Base-by-base conservation (phyloP, 805 yeast genomes). In the Candida maesae region DNA sequence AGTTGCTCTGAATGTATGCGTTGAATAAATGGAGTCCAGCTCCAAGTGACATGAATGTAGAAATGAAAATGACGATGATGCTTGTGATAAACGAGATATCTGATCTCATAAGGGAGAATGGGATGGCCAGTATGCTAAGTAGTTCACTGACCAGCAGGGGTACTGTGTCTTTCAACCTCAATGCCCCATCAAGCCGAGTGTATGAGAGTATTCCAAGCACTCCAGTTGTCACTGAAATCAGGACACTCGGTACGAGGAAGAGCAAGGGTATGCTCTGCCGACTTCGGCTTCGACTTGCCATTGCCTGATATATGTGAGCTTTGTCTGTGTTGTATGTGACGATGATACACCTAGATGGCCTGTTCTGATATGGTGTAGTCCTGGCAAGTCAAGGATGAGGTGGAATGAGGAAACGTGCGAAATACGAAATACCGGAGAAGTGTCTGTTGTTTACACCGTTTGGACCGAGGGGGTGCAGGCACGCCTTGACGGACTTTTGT, bases 11-110 rank as follows among this genome's bases (percentile, higher is more conserved):
- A 29, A 37, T 7, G 24, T 30, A 29, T 13, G 39, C 13, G 33
- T 39, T 39, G 33, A 53, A 23, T 11, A 41, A 37, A 13, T 47
- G 41, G 39, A 56, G 52, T 14, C 59, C 56, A 35, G 60, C 55
- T 50, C 58, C 58, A 32, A 55, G 36, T 16, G 53, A 43, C 2
- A 45, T 15, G 1, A 41, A 11, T 8, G 48, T 20, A 9, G 56
- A 47, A 7, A 42, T 7, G 4, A 17, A 7, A 12, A 38, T 16
- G 20, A 46, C 12, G 23, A 26, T 2, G 17, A 26, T 29, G 37
- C 39, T 28, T 10, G 24, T 3, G 12, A 14, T 18, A 24, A 42
- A 14, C 3, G 28, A 15, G 13, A 21, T 10, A 14, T 35, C 41
- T 3, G 30, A 26, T 18, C 27, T 35, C 24, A 38, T 11, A 5